Base-by-base conservation (phyloP, 1,284 basidiomycete genomes). In the Sporisorium iseilematis-ciliati region DNA sequence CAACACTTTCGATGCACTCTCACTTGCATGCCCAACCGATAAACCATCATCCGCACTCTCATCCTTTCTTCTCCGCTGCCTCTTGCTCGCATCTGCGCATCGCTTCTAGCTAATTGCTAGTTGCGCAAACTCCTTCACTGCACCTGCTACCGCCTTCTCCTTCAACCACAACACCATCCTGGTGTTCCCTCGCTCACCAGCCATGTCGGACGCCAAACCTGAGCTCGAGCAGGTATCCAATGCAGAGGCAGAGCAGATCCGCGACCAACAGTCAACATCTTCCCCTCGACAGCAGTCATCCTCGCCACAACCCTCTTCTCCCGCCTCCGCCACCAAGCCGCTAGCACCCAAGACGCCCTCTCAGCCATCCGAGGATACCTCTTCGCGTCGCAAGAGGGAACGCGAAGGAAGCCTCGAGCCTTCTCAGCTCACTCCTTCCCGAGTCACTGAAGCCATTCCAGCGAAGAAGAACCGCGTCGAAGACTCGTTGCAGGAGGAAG, bases 401-500 rank as follows among this genome's bases (percentile, higher is more conserved):
- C 67, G 79, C 25, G 79, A 81, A 43, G 78, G 76, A 8, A 81
- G 79, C 31, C 58, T 81, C 18, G 79, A 81, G 35, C 79, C 79
- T 4, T 43, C 72, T 7, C 75, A 68, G 20, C 51, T 56, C 20
- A 67, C 65, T 3, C 65, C 69, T 14, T 61, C 66, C 14, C 57
- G 55, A 33, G 45, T 49, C 1, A 29, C 65, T 12, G 77, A 79
- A 21, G 43, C 75, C 10, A 65, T 82, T 10, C 80, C 80, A 0
- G 52, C 79, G 23, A 82, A 82, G 54, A 82, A 82, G 71, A 82
- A 82, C 29, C 66, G 80, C 7, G 31, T 82, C 12, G 68, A 79
- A 41, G 62, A 72, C 41, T 65, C 56, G 8, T 26, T 64, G 45
- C 57, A 50, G 38, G 66, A 68, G 25, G 75, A 73, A 46, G 59